These are phyloP conservation scores for Casuarina glauca DNA, from an alignment of 306 rosid genomes.

Conservation along the genomic window DNA sequence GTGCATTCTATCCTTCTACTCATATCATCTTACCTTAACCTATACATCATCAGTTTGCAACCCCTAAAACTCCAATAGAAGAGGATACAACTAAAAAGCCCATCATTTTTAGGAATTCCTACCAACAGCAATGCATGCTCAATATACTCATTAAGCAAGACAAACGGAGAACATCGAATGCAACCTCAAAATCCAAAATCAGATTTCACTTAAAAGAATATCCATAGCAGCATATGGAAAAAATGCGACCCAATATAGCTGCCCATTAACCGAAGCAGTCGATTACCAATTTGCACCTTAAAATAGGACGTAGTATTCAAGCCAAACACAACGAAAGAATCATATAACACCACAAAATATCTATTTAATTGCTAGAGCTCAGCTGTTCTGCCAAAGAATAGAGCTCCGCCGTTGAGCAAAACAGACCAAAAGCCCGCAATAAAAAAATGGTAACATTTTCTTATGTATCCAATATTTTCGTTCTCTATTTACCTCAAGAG, in stretches of 20 bases:
- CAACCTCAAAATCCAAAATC: neutral
- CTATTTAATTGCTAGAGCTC: neutral
- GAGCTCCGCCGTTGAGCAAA: constrained; percentile 13
- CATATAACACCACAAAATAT: neutral
- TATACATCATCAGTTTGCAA: neutral
- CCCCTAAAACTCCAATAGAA: too few relatives aligned
- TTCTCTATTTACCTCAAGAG: constrained; percentile 70
- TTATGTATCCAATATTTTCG: neutral
- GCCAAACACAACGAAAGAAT: neutral
- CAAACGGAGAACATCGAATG: neutral
- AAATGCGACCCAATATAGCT: neutral
- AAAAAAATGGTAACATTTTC: neutral
- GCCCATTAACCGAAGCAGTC: neutral
- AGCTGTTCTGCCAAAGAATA: neutral
- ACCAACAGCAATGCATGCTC: neutral
- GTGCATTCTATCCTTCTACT: neutral
- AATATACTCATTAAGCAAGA: neutral
- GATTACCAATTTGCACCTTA: neutral
- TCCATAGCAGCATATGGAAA: neutral
- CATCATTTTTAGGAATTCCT: neutral
- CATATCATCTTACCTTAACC: neutral
- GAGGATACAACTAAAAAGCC: neutral
- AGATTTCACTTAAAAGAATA: neutral
- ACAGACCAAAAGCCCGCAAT: neutral
- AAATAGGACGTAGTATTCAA: neutral